Evolutionary conservation across 1,139 yeast genomes (phyloP).

Genomic region (Arxiozyma slooffiae): DNA sequence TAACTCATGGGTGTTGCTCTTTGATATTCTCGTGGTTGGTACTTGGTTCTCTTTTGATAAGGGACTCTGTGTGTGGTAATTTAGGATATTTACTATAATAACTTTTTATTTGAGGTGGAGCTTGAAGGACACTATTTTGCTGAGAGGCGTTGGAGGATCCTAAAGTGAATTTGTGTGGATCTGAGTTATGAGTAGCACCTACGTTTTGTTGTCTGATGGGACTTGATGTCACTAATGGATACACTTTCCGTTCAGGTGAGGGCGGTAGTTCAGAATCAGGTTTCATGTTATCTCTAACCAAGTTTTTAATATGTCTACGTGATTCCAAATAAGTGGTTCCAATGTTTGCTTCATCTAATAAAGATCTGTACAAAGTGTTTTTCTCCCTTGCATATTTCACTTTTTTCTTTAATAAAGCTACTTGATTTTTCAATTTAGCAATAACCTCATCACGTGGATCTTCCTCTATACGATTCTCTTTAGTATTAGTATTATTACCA

Average conservation of each 20-base stretch:
- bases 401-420: slow-evolving; percentile 55
- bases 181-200: neutral
- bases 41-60: slow-evolving; percentile 7
- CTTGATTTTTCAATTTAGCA: slow-evolving; percentile 37
- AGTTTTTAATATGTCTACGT: slow-evolving; percentile 26
- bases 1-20: neutral
- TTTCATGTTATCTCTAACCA: slow-evolving; percentile 22
- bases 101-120: slow-evolving; percentile 9
- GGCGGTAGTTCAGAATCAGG: slow-evolving; percentile 27
- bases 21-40: slow-evolving; percentile 5
- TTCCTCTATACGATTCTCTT: neutral
- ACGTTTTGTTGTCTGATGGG: slow-evolving; percentile 22
- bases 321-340: slow-evolving; percentile 28
- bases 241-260: slow-evolving; percentile 25
- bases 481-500: neutral
- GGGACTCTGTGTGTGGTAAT: slow-evolving; percentile 26
- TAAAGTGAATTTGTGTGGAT: neutral
- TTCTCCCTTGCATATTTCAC: slow-evolving; percentile 36
- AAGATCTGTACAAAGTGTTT: slow-evolving; percentile 22
- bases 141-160: neutral
- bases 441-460: slow-evolving; percentile 1
- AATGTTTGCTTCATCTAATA: slow-evolving; percentile 28
- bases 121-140: neutral
- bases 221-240: slow-evolving; percentile 30
- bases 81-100: slow-evolving; percentile 28